phyloP scores from a whole-genome alignment of 371 early-diverging fungal genomes.

The Haplosporangium sp. region DNA sequence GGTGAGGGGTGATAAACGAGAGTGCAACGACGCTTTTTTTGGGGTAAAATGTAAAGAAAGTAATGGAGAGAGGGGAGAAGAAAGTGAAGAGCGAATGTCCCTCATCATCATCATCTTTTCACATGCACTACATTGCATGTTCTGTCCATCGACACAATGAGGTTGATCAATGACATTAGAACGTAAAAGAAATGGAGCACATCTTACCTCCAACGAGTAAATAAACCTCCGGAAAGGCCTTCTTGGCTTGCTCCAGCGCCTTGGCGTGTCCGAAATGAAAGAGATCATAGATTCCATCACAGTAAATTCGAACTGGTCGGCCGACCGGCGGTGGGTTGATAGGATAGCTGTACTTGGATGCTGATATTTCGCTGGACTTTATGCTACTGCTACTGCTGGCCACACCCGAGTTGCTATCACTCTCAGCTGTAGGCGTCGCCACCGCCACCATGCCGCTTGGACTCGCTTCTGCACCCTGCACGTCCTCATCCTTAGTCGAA shows the following conservation, averaged over 20 bases:
- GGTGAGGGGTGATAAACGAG: too few relatives aligned
- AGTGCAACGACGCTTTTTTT: conserved; percentile 1
- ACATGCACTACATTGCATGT: too few relatives aligned
- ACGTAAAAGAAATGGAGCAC: not conserved
- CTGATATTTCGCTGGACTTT: conserved; percentile 3
- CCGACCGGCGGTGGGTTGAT: conserved; percentile 73
- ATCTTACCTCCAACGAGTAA: conserved; percentile 88
- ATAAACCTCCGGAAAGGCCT: conserved; percentile 86
- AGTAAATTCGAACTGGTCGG: conserved; percentile 88
- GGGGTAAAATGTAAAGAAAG: conserved; percentile 21
- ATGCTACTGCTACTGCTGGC: conserved; percentile 10
- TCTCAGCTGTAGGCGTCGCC: not conserved
- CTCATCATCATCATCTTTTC: too few relatives aligned
- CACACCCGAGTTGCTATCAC: not conserved
- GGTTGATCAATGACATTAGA: not conserved
- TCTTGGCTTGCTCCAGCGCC: conserved; percentile 94
- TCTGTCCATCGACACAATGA: not conserved
- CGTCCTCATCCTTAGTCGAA: conserved; percentile 2
- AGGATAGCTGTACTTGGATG: conserved; percentile 41
- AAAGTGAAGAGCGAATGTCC: too few relatives aligned
- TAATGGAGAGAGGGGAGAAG: too few relatives aligned
- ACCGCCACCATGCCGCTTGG: not conserved
- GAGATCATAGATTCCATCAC: conserved; percentile 95
- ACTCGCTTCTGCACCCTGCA: not conserved
- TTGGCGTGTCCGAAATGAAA: conserved; percentile 97